These are phyloP conservation scores for Zasmidium angulare DNA, from an alignment of 2,329 filamentous ascomycete genomes.

Conservation along the genomic window DNA sequence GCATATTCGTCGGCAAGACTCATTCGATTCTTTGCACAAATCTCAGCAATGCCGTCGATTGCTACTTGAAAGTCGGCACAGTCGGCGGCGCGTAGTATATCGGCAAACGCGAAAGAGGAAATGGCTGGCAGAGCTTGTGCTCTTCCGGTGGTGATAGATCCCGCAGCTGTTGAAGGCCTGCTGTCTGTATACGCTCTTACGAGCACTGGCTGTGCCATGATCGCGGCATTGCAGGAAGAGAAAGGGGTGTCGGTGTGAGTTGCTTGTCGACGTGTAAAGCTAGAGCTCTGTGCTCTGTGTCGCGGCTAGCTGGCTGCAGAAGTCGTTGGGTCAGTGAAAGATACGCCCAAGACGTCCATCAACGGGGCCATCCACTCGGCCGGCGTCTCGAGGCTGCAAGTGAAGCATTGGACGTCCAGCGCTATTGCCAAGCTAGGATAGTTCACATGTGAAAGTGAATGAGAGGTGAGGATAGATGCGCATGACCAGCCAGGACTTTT, in stretches of 20 bases:
- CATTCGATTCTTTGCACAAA: constrained; percentile 60
- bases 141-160: constrained; percentile 1
- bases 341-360: no score
- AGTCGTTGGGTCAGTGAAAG: no score
- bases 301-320: no score
- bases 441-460: no score
- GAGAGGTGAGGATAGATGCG: no score
- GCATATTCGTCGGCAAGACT: constrained; percentile 64
- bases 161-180: constrained; percentile 6
- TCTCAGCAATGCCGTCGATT: constrained; percentile 62
- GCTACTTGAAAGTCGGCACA: constrained; percentile 54
- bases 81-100: constrained; percentile 42
- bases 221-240: constrained; percentile 1
- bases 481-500: no score
- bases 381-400: no score
- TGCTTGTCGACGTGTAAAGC: not conserved
- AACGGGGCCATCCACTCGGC: no score
- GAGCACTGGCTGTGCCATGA: constrained; percentile 45
- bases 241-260: not conserved
- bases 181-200: constrained; percentile 34
- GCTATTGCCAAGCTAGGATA: no score
- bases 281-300: not conserved
- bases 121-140: constrained; percentile 31
- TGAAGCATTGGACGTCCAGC: no score
- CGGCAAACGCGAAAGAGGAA: constrained; percentile 33